These are phyloP conservation scores for Clonostachys sp. DNA, from an alignment of 2,329 filamentous ascomycete genomes.

Conservation along the genomic window DNA sequence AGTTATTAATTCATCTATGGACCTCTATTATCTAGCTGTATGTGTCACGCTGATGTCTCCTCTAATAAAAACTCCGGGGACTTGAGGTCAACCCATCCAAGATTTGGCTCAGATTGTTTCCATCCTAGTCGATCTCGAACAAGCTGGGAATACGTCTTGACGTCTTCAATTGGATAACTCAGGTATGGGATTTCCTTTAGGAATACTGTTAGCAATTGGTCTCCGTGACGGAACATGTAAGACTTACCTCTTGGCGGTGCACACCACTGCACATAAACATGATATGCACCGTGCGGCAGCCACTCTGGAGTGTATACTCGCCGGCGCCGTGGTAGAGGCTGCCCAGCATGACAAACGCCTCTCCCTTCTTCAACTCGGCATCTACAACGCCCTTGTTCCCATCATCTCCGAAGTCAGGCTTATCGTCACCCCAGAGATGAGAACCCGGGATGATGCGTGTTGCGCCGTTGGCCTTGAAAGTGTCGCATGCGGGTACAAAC, in stretches of 20 bases:
- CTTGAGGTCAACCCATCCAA: constrained; percentile 32
- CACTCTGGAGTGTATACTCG: constrained; percentile 16
- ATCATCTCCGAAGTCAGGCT: constrained; percentile 23
- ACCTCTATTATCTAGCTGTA: too few species aligned
- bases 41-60: too few species aligned
- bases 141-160: constrained; percentile 26
- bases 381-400: constrained; percentile 15
- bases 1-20: too few species aligned
- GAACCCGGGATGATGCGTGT: constrained; percentile 27
- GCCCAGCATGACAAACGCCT: constrained; percentile 29
- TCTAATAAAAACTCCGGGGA: constrained; percentile 19
- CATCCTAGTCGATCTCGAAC: constrained; percentile 28
- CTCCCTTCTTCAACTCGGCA: constrained; percentile 23
- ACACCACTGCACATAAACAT: constrained; percentile 32
- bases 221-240: constrained; percentile 1
- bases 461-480: constrained; percentile 23
- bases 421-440: constrained; percentile 29
- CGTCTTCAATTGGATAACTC: constrained; percentile 27
- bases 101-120: constrained; percentile 30
- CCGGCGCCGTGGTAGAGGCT: constrained; percentile 29
- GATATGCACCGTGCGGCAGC: constrained; percentile 25
- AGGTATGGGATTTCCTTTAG: constrained; percentile 9
- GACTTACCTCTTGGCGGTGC: constrained; percentile 19
- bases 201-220: neutral
- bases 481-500: constrained; percentile 28